These are phyloP conservation scores for Populus euphratica DNA, from an alignment of 345 rosid genomes.

Conservation along the genomic window DNA sequence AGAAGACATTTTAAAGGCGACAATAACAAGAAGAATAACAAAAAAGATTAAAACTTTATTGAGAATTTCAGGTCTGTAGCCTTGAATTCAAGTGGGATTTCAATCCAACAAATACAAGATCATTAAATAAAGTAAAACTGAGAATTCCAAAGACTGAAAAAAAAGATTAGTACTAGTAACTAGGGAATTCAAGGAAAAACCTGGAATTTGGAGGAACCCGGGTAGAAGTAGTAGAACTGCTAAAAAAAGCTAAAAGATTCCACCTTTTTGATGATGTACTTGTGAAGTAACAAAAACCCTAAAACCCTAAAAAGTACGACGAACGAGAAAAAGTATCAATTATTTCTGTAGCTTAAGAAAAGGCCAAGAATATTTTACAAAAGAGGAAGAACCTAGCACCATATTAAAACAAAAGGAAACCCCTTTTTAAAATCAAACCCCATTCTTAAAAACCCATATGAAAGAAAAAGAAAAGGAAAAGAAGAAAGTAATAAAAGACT, in stretches of 20 bases:
- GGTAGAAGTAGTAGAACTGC: neutral
- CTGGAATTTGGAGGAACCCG: neutral
- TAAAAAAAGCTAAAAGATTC: constrained; percentile 8
- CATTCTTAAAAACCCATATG: neutral
- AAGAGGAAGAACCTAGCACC: constrained; percentile 14
- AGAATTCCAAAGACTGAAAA: neutral
- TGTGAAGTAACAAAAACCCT: constrained; percentile 36
- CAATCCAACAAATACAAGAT: neutral
- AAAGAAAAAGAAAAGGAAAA: neutral
- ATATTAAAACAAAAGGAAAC: neutral
- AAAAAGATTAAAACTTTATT: neutral
- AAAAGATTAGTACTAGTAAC: neutral
- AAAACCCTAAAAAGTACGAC: constrained; percentile 37
- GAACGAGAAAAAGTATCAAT: neutral
- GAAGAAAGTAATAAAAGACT: neutral
- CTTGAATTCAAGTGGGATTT: neutral
- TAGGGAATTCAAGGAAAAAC: neutral
- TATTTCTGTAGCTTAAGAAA: constrained; percentile 16
- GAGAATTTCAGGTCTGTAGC: neutral
- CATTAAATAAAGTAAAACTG: neutral
- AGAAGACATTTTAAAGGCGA: constrained; percentile 47
- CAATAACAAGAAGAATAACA: neutral
- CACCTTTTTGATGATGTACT: neutral
- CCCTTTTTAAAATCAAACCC: neutral
- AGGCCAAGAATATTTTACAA: constrained; percentile 28